These are phyloP conservation scores for Pichia sp. DNA, from an alignment of 1,139 yeast genomes.

Conservation along the genomic window DNA sequence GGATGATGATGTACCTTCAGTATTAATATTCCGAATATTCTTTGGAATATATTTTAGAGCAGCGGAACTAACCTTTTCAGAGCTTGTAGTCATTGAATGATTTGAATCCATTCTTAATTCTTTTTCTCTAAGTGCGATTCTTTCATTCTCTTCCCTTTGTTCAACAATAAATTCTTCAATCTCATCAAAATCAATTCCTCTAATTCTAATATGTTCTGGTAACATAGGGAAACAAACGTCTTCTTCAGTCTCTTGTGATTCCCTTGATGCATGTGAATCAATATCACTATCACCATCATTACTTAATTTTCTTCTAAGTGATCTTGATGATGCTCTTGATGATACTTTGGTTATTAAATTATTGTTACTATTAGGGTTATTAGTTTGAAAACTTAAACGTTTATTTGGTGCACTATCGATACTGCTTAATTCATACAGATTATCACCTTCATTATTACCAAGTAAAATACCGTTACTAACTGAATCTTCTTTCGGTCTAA, in stretches of 20 bases:
- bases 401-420: slow-evolving; percentile 1
- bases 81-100: slow-evolving; percentile 22
- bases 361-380: not conserved
- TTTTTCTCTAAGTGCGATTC: slow-evolving; percentile 27
- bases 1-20: slow-evolving; percentile 9
- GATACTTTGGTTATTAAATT: slow-evolving; percentile 9
- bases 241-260: slow-evolving; percentile 85
- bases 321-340: slow-evolving; percentile 23
- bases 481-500: slow-evolving; percentile 28
- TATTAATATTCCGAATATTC: not conserved
- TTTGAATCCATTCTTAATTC: slow-evolving; percentile 19
- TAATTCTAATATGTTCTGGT: slow-evolving; percentile 60
- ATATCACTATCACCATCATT: slow-evolving; percentile 51
- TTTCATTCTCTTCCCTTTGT: slow-evolving; percentile 30
- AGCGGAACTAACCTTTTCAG: slow-evolving; percentile 36
- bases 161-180: slow-evolving; percentile 68
- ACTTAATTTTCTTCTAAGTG: slow-evolving; percentile 20
- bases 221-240: slow-evolving; percentile 97
- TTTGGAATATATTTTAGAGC: slow-evolving; percentile 60
- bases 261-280: slow-evolving; percentile 65
- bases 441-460: slow-evolving; percentile 2
- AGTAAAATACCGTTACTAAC: slow-evolving; percentile 23
- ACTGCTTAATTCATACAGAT: slow-evolving; percentile 7
- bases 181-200: slow-evolving; percentile 75
- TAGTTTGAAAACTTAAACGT: not conserved